A percentile compares a stretch with the other conserved stretches of the same genome.
phyloP scores from a whole-genome alignment of 108 stramenopile genomes.

The Craspedostauros australis region DNA sequence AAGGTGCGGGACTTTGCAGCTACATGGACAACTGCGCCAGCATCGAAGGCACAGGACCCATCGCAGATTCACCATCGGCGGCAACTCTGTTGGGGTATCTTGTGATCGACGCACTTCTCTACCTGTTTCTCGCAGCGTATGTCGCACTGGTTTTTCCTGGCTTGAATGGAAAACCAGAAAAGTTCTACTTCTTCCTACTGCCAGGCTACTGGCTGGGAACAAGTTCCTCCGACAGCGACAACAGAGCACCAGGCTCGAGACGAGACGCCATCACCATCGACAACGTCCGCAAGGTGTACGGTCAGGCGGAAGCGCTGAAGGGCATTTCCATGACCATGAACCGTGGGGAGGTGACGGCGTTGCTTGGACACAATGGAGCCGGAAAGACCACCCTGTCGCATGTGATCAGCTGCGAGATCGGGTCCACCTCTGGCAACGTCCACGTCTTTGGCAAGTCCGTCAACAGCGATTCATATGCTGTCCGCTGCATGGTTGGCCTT shows the following conservation, averaged over 20 bases:
- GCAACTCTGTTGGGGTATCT: slow-evolving; percentile 34
- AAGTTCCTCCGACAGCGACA: not conserved
- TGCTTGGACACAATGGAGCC: slow-evolving; percentile 43
- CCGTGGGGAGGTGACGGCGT: slow-evolving; percentile 42
- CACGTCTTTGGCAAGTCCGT: slow-evolving; percentile 39
- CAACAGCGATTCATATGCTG: slow-evolving; percentile 6
- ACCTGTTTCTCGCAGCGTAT: slow-evolving; percentile 39
- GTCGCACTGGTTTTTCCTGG: slow-evolving; percentile 30
- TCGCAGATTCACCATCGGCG: slow-evolving; percentile 25
- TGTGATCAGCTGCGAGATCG: slow-evolving; percentile 68
- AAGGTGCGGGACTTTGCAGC: slow-evolving; percentile 11
- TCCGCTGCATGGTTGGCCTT: slow-evolving; percentile 42
- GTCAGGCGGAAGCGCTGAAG: slow-evolving; percentile 46
- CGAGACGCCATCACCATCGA: slow-evolving; percentile 23
- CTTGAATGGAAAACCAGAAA: slow-evolving; percentile 37
- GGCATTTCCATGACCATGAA: slow-evolving; percentile 33
- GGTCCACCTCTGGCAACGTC: slow-evolving; percentile 52
- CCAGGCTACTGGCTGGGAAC: slow-evolving; percentile 32
- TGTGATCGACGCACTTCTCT: slow-evolving; percentile 26
- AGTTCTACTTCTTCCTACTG: slow-evolving; percentile 33
- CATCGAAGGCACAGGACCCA: slow-evolving; percentile 13
- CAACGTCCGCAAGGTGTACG: slow-evolving; percentile 32
- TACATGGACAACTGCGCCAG: slow-evolving; percentile 3
- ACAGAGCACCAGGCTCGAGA: not conserved
- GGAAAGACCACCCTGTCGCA: slow-evolving; percentile 79